Conservation (phyloP, 768 basidiomycete species). For the Lactarius hengduanensis region DNA sequence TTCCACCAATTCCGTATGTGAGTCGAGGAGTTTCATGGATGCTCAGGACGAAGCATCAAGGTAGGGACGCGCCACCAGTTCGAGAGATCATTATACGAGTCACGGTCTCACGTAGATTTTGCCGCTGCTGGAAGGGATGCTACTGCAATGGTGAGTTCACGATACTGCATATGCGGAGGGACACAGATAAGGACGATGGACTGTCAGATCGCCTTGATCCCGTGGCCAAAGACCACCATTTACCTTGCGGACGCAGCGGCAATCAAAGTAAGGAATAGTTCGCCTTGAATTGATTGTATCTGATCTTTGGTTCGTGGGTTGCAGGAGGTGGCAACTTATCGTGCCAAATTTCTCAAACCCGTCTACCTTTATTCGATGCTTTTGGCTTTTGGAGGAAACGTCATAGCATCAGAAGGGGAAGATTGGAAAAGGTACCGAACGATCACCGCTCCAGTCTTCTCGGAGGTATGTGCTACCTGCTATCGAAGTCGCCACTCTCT, state of each 20-base stretch:
- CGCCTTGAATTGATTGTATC: not conserved
- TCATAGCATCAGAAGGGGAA: constrained; percentile 62
- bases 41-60: constrained; percentile 9
- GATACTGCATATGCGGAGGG: no score
- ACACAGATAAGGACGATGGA: no score
- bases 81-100: not conserved
- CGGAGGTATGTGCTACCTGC: constrained; percentile 43
- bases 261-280: constrained; percentile 21
- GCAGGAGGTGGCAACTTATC: constrained; percentile 51
- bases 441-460: constrained; percentile 63
- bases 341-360: constrained; percentile 59
- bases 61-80: not conserved
- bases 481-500: not conserved
- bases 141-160: not conserved
- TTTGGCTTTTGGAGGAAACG: constrained; percentile 55
- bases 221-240: not conserved
- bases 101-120: constrained; percentile 12
- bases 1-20: not conserved
- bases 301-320: constrained; percentile 10
- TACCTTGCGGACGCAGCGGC: constrained; percentile 20
- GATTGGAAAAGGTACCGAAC: constrained; percentile 67
- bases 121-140: constrained; percentile 20
- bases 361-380: constrained; percentile 46
- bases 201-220: constrained; percentile 13
- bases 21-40: not conserved